phyloP scores from a whole-genome alignment of 768 basidiomycete genomes.

The Suillus paluster region DNA sequence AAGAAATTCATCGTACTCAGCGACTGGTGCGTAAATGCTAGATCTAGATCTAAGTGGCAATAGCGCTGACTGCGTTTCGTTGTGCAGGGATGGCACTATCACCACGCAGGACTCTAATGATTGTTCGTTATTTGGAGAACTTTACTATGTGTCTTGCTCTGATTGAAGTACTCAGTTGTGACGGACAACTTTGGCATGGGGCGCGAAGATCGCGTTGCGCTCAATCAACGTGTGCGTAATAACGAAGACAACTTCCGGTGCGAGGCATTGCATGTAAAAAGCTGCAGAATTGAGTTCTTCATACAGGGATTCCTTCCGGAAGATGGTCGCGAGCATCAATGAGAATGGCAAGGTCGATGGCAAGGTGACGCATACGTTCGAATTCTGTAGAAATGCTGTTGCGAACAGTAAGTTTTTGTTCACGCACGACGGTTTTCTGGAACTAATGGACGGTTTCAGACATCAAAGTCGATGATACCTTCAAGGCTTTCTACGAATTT shows the following conservation, averaged over 20 bases:
- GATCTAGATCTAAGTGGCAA: slow-evolving; percentile 1
- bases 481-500: slow-evolving; percentile 86
- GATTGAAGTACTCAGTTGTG: slow-evolving; percentile 56
- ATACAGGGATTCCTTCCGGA: slow-evolving; percentile 80
- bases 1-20: slow-evolving; percentile 87
- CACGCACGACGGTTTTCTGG: slow-evolving; percentile 18
- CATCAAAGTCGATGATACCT: slow-evolving; percentile 86
- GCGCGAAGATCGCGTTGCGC: slow-evolving; percentile 66
- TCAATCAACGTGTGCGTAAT: slow-evolving; percentile 74
- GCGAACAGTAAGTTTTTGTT: slow-evolving; percentile 61
- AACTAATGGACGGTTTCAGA: slow-evolving; percentile 47
- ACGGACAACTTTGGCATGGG: slow-evolving; percentile 94
- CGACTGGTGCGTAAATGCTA: slow-evolving; percentile 72
- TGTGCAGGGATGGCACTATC: slow-evolving; percentile 86
- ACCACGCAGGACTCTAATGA: slow-evolving; percentile 94
- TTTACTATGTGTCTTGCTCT: background rate
- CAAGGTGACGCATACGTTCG: slow-evolving; percentile 58
- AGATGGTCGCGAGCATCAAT: slow-evolving; percentile 83
- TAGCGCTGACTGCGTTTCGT: background rate
- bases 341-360: slow-evolving; percentile 49
- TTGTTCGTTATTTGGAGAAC: slow-evolving; percentile 52
- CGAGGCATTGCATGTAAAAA: slow-evolving; percentile 21
- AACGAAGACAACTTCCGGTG: slow-evolving; percentile 74
- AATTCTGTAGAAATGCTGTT: slow-evolving; percentile 82
- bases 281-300: slow-evolving; percentile 28